Percentiles rank a stretch among this genome's conserved stretches.
Conservation (phyloP, 768 basidiomycete species). For the Mrakia hoshinonis region DNA sequence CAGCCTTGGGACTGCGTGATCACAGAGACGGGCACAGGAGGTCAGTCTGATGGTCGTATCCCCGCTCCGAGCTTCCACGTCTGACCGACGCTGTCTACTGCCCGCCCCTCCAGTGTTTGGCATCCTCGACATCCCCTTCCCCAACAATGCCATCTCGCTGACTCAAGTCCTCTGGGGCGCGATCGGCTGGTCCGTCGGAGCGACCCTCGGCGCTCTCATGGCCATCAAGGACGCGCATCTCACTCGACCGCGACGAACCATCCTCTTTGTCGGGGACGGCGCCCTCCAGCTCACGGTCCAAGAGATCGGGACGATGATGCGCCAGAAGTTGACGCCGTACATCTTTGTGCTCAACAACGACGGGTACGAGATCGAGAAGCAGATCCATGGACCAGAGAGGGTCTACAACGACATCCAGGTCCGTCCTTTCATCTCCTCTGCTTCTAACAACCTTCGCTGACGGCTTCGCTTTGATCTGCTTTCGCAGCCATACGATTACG, state of each 20-base stretch:
- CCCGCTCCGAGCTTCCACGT: not conserved
- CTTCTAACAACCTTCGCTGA: too few species aligned
- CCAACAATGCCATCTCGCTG: slow-evolving; percentile 55
- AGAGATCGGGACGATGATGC: slow-evolving; percentile 57
- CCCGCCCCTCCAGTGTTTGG: slow-evolving; percentile 61
- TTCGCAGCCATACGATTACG: slow-evolving; percentile 56
- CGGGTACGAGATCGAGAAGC: slow-evolving; percentile 74
- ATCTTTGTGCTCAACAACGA: slow-evolving; percentile 43
- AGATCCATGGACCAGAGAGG: slow-evolving; percentile 44
- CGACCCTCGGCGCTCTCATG: slow-evolving; percentile 66
- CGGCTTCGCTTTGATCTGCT: too few species aligned
- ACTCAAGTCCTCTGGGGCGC: slow-evolving; percentile 73
- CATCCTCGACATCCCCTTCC: slow-evolving; percentile 68
- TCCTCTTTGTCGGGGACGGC: slow-evolving; percentile 51
- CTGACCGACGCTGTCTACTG: too few species aligned
- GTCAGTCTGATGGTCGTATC: not conserved
- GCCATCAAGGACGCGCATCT: slow-evolving; percentile 55
- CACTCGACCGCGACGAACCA: slow-evolving; percentile 51
- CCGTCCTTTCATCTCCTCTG: too few species aligned
- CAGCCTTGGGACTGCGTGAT: slow-evolving; percentile 58
- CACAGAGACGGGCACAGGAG: slow-evolving; percentile 63
- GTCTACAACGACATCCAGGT: slow-evolving; percentile 82
- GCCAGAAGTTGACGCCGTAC: slow-evolving; percentile 58
- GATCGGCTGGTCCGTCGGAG: too few species aligned
- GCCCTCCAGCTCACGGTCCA: slow-evolving; percentile 47